A percentile compares a stretch with the other conserved stretches of the same genome.
These are phyloP conservation scores for Tylopilus subfusipes DNA, from an alignment of 768 basidiomycete species.

Conservation along the genomic window DNA sequence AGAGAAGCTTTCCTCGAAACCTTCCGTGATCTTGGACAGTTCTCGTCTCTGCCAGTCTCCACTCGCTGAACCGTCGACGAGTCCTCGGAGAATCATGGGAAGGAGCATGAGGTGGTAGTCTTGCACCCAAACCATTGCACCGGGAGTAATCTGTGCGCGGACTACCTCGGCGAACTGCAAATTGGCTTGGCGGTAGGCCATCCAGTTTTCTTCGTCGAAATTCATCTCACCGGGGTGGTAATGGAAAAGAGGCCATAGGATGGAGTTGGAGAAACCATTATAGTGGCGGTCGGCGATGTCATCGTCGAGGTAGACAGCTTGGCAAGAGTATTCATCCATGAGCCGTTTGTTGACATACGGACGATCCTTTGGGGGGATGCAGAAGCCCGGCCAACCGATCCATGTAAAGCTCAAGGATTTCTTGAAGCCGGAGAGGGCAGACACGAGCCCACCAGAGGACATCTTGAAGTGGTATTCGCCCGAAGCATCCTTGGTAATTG, in stretches of 20 bases:
- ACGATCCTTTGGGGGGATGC: conserved; percentile 92
- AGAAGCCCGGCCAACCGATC: conserved; percentile 95
- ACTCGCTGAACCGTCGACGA: conserved; percentile 68
- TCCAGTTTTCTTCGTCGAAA: conserved; percentile 98
- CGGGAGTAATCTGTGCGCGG: conserved; percentile 69
- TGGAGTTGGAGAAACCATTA: conserved; percentile 98
- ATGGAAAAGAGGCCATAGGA: conserved; percentile 99
- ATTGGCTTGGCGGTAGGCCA: conserved; percentile 96
- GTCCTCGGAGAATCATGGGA: conserved; percentile 88
- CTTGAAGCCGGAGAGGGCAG: conserved; percentile 96
- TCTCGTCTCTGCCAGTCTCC: conserved; percentile 60
- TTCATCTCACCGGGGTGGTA: conserved; percentile 99
- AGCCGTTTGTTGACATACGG: conserved; percentile 86
- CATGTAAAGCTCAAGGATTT: conserved; percentile 97
- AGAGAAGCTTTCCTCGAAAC: conserved; percentile 50
- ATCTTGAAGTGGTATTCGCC: conserved; percentile 99
- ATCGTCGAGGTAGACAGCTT: conserved; percentile 96
- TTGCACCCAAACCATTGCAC: conserved; percentile 99
- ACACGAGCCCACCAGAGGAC: conserved; percentile 97
- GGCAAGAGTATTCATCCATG: conserved; percentile 93
- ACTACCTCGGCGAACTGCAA: conserved; percentile 91
- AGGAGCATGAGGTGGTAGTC: conserved; percentile 98
- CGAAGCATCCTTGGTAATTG: conserved; percentile 87
- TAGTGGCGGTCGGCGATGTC: conserved; percentile 98
- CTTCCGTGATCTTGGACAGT: conserved; percentile 68